Conservation (phyloP, 2,329 filamentous ascomycete species). For the Lasiodiplodia sp. region DNA sequence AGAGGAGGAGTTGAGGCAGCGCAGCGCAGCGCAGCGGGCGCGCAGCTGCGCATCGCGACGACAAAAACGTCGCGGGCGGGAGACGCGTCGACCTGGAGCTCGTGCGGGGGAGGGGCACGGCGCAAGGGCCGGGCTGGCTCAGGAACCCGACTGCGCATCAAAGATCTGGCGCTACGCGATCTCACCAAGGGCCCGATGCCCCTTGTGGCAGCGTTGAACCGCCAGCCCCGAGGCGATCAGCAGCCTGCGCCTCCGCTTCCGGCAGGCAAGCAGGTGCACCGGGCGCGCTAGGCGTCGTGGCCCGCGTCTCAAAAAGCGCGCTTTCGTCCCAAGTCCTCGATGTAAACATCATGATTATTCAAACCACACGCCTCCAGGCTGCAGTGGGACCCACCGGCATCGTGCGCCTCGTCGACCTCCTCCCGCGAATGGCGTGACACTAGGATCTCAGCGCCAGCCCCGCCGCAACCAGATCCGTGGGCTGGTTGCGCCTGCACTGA, state of each 20-base stretch:
- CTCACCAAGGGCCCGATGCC: slow-evolving; percentile 10
- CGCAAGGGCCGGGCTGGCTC: slow-evolving; percentile 9
- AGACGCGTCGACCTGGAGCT: slow-evolving; percentile 23
- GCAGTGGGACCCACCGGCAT: slow-evolving; percentile 9
- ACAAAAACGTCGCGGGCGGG: not conserved
- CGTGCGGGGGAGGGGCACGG: slow-evolving; percentile 22
- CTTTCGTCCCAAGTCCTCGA: slow-evolving; percentile 5
- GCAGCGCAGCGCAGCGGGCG: too few relatives aligned
- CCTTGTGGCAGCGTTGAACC: slow-evolving; percentile 7
- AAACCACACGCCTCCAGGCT: not conserved
- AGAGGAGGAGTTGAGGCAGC: too few relatives aligned
- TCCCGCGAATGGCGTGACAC: slow-evolving; percentile 24
- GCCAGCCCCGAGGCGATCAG: slow-evolving; percentile 11
- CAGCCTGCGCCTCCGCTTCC: not conserved
- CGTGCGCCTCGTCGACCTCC: not conserved
- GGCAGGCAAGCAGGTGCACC: slow-evolving; percentile 3
- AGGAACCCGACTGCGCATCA: slow-evolving; percentile 6
- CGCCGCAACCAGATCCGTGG: slow-evolving; percentile 20
- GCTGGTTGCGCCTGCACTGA: slow-evolving; percentile 3
- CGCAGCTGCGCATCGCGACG: not conserved
- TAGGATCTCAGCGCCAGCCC: slow-evolving; percentile 5
- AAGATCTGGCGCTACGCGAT: slow-evolving; percentile 25
- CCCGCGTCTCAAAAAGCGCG: slow-evolving; percentile 8
- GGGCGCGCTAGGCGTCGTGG: not conserved
- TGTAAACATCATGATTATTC: slow-evolving; percentile 19